Percentiles rank a stretch among this genome's conserved stretches.
These are phyloP conservation scores for Camellia japonica DNA, from an alignment of 148 eudicot species.

Conservation along the genomic window DNA sequence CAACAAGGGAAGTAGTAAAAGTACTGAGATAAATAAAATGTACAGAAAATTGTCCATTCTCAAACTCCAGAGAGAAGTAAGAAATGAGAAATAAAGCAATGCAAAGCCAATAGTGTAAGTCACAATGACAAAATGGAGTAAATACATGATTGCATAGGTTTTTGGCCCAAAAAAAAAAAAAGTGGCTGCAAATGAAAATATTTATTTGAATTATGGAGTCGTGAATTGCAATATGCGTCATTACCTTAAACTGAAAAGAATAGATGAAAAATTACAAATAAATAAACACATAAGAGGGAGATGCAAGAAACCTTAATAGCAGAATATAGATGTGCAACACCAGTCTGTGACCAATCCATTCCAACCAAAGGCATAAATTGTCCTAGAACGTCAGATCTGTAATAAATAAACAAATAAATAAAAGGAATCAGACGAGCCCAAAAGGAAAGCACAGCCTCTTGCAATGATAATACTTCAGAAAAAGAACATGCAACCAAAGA, in stretches of 20 bases:
- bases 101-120: background rate
- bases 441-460: background rate
- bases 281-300: background rate
- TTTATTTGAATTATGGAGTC: background rate
- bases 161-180: background rate
- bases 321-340: constrained; percentile 92
- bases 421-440: constrained; percentile 7
- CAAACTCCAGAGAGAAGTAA: background rate
- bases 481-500: background rate
- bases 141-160: background rate
- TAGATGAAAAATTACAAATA: background rate
- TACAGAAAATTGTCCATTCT: background rate
- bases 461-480: background rate
- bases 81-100: background rate
- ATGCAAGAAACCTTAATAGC: constrained; percentile 77
- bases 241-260: constrained; percentile 4
- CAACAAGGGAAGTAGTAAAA: background rate
- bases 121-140: no score
- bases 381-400: constrained; percentile 96
- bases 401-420: constrained; percentile 1
- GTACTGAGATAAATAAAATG: background rate
- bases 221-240: background rate
- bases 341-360: constrained; percentile 93
- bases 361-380: constrained; percentile 99
- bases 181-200: background rate